phyloP scores from a whole-genome alignment of 108 stramenopile species.

The Cyclotella cryptica region DNA sequence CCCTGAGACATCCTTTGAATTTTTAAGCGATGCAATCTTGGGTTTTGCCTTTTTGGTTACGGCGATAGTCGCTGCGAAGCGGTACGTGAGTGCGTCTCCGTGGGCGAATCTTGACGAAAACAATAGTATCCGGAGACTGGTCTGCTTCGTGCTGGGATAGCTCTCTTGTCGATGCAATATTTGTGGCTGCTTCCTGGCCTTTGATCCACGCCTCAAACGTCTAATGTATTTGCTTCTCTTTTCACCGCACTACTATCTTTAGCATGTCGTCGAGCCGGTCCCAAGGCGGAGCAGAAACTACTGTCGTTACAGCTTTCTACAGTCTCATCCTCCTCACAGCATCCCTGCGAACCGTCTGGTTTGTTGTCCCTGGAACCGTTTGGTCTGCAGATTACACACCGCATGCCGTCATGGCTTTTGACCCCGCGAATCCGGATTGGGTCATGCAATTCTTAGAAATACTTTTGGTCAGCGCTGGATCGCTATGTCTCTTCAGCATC shows the following conservation, averaged over 20 bases:
- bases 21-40: conserved; percentile 63
- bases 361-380: conserved; percentile 85
- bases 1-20: conserved; percentile 70
- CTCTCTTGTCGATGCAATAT: too few species aligned
- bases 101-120: background rate
- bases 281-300: conserved; percentile 88
- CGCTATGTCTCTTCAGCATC: conserved; percentile 90
- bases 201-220: background rate
- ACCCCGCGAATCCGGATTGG: conserved; percentile 79
- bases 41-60: conserved; percentile 79
- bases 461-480: conserved; percentile 82
- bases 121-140: too few species aligned
- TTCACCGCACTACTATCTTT: background rate
- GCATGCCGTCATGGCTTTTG: conserved; percentile 88
- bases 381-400: conserved; percentile 90
- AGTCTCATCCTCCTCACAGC: conserved; percentile 89
- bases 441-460: conserved; percentile 84
- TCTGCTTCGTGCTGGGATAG: too few species aligned
- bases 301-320: conserved; percentile 96
- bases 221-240: background rate
- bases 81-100: conserved; percentile 34
- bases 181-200: too few species aligned
- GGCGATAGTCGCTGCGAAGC: conserved; percentile 77
- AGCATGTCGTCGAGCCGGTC: conserved; percentile 80
- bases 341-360: conserved; percentile 87